These are phyloP conservation scores for Stereum hirsutum DNA, from an alignment of 1,284 basidiomycete genomes.

Conservation along the genomic window DNA sequence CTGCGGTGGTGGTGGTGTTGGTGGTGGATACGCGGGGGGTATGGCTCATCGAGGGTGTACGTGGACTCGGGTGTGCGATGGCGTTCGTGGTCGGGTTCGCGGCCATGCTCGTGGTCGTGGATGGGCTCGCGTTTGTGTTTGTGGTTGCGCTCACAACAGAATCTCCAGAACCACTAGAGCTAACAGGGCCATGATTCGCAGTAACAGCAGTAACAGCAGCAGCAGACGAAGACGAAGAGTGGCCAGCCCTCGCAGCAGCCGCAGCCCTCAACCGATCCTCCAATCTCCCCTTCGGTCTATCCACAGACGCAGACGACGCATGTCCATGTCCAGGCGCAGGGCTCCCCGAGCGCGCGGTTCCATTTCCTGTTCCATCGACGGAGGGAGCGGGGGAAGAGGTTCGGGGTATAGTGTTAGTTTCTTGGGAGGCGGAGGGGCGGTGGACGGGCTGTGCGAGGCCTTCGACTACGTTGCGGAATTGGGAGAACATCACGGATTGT, in stretches of 20 bases:
- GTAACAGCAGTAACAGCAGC: too few species aligned
- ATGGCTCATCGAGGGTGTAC: conserved; percentile 48
- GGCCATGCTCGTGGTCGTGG: too few species aligned
- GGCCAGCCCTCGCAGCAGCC: too few species aligned
- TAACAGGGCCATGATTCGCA: too few species aligned
- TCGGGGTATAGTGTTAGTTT: conserved; percentile 18
- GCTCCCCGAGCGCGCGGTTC: conserved; percentile 41
- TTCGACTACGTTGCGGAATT: conserved; percentile 53
- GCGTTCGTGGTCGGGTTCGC: too few species aligned
- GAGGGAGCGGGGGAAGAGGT: conserved; percentile 23
- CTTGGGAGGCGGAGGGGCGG: conserved; percentile 20
- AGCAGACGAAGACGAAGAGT: too few species aligned
- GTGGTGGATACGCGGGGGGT: conserved; percentile 33
- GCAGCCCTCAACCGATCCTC: conserved; percentile 71
- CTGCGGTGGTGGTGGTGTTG: conserved; percentile 32
- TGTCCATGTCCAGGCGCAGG: conserved; percentile 16
- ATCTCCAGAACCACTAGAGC: too few species aligned
- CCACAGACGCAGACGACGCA: conserved; percentile 6
- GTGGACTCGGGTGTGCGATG: too few species aligned
- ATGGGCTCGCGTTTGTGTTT: too few species aligned
- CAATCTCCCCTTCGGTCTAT: conserved; percentile 28
- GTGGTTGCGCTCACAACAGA: too few species aligned
- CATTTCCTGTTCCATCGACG: conserved; percentile 21
- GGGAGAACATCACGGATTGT: conserved; percentile 62
- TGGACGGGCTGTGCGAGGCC: conserved; percentile 36